phyloP scores from a whole-genome alignment of 2,329 filamentous ascomycete species.

The Penicillium concentricum region DNA sequence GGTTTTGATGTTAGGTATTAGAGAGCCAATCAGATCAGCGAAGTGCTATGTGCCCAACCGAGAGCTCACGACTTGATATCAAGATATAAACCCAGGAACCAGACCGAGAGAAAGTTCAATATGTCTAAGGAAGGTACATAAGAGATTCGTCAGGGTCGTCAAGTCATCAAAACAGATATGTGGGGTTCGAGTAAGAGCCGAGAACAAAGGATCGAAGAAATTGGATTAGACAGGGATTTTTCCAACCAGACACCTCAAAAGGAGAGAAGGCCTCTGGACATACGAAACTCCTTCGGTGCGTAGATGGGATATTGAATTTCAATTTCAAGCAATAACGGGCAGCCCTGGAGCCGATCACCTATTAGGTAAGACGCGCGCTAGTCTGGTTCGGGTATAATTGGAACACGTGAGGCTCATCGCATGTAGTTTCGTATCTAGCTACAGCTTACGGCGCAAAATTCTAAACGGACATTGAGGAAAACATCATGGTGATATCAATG shows the following conservation, averaged over 20 bases:
- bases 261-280: constrained; percentile 6
- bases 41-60: neutral
- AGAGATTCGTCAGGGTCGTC: constrained; percentile 43
- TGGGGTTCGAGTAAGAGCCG: constrained; percentile 13
- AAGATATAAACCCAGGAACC: constrained; percentile 10
- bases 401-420: constrained; percentile 20
- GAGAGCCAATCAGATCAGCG: constrained; percentile 5
- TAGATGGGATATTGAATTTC: constrained; percentile 13
- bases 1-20: constrained; percentile 7
- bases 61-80: neutral
- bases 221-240: constrained; percentile 8
- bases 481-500: too few relatives aligned
- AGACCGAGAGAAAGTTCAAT: constrained; percentile 14
- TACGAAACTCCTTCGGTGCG: constrained; percentile 1
- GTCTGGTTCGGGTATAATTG: constrained; percentile 14
- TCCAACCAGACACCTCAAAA: constrained; percentile 6
- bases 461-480: neutral
- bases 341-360: constrained; percentile 13
- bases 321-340: constrained; percentile 13
- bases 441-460: too few relatives aligned
- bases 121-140: constrained; percentile 32
- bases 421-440: neutral
- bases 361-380: constrained; percentile 20
- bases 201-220: constrained; percentile 20
- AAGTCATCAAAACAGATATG: constrained; percentile 38